A percentile compares a stretch with the other conserved stretches of the same genome.
Evolutionary conservation across 2,329 filamentous ascomycete species (phyloP).

Genomic region (Chaetomiaceae sp.): DNA sequence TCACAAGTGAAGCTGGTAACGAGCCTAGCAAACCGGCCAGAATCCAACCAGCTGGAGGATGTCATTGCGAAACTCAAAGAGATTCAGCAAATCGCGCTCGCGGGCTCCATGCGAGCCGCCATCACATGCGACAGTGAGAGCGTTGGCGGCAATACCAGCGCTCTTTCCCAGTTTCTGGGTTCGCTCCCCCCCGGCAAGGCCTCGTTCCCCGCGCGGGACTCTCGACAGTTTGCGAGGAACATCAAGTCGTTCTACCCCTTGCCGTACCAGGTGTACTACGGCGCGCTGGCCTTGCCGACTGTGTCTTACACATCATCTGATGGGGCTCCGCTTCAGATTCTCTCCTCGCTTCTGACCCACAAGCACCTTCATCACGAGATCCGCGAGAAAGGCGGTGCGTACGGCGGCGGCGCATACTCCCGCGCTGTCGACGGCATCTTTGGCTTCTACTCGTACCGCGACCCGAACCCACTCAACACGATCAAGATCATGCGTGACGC

Average conservation of each 20-base stretch:
- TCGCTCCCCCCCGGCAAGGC: constrained; percentile 44
- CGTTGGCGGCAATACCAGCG: constrained; percentile 60
- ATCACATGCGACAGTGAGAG: constrained; percentile 80
- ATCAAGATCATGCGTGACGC: constrained; percentile 77
- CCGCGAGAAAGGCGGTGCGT: constrained; percentile 93
- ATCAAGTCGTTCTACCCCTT: constrained; percentile 84
- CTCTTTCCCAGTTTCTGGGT: constrained; percentile 64
- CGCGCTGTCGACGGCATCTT: constrained; percentile 77
- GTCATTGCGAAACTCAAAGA: constrained; percentile 77
- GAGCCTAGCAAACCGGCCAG: constrained; percentile 65
- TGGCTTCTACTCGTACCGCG: constrained; percentile 93
- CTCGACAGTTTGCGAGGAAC: constrained; percentile 38
- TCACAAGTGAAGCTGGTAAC: constrained; percentile 83
- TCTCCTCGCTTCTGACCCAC: constrained; percentile 88
- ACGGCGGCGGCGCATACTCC: constrained; percentile 84
- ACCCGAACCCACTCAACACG: constrained; percentile 88
- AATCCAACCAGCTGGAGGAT: constrained; percentile 63
- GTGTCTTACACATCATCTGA: constrained; percentile 72
- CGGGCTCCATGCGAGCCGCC: constrained; percentile 64
- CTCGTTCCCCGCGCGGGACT: constrained; percentile 32
- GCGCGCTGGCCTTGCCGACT: constrained; percentile 73
- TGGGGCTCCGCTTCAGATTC: constrained; percentile 76
- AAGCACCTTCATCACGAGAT: constrained; percentile 97
- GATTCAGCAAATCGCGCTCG: constrained; percentile 74
- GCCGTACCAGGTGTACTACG: constrained; percentile 96